Percentiles rank a stretch among this genome's conserved stretches.
Conservation (phyloP, 129 eudicot species). For the Apium graveolens region DNA sequence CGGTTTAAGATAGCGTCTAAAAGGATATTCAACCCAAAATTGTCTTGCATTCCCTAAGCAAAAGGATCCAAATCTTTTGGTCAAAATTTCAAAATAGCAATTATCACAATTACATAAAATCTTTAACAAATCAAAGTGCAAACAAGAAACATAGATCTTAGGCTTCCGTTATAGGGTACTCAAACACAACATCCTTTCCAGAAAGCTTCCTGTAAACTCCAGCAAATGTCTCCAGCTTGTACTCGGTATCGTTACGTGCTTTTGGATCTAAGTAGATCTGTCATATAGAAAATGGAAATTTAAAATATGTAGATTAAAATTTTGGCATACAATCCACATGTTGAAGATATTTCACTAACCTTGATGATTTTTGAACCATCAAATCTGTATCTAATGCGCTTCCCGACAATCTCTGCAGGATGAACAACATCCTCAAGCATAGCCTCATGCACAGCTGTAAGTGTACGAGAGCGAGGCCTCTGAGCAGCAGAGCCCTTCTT, state of each 20-base stretch:
- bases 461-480: conserved; percentile 63
- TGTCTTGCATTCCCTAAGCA: conserved; percentile 13
- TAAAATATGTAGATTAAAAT: neutral
- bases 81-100: conserved; percentile 25
- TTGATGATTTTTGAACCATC: conserved; percentile 70
- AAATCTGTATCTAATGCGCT: conserved; percentile 51
- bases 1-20: neutral
- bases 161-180: conserved; percentile 50
- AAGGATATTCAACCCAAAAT: neutral
- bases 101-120: conserved; percentile 16
- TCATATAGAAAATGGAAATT: neutral
- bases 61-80: conserved; percentile 14
- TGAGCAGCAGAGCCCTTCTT: conserved; percentile 72
- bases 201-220: conserved; percentile 80
- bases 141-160: conserved; percentile 14
- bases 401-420: conserved; percentile 78
- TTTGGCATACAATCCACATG: neutral
- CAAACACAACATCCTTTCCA: conserved; percentile 73
- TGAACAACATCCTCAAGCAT: conserved; percentile 62
- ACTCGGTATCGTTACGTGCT: conserved; percentile 69
- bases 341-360: conserved; percentile 23
- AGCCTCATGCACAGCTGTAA: conserved; percentile 67
- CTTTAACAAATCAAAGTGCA: neutral
- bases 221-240: conserved; percentile 68
- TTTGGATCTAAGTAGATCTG: conserved; percentile 73